phyloP scores from a whole-genome alignment of 2,329 filamentous ascomycete species.

The Periconia digitata region DNA sequence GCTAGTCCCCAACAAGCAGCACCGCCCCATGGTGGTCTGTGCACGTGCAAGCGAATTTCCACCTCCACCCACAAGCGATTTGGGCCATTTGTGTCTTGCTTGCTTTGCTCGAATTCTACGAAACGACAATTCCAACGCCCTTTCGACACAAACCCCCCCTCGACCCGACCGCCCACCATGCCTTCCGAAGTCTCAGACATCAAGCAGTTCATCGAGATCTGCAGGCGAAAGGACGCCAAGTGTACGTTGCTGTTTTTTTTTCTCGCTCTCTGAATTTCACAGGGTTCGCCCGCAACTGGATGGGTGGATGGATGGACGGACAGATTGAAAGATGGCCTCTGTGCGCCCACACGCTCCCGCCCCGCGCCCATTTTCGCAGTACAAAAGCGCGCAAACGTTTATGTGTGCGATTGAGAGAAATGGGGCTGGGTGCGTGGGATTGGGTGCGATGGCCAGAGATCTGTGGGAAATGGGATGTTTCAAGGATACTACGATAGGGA shows the following conservation, averaged over 20 bases:
- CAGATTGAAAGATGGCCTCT: too few relatives aligned
- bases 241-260: slow-evolving; percentile 66
- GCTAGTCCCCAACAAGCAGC: slow-evolving; percentile 10
- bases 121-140: too few relatives aligned
- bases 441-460: too few relatives aligned
- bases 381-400: too few relatives aligned
- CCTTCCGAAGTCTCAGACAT: slow-evolving; percentile 97
- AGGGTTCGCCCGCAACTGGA: too few relatives aligned
- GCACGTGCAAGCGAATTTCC: slow-evolving; percentile 37
- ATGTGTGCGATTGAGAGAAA: too few relatives aligned
- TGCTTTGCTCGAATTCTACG: slow-evolving; percentile 8
- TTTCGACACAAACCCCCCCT: slow-evolving; percentile 7
- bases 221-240: slow-evolving; percentile 98
- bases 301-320: too few relatives aligned
- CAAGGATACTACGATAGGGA: neutral
- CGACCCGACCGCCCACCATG: slow-evolving; percentile 71
- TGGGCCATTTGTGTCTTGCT: slow-evolving; percentile 16
- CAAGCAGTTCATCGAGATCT: slow-evolving; percentile 99
- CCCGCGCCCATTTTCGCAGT: too few relatives aligned
- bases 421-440: too few relatives aligned
- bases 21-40: slow-evolving; percentile 23
- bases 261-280: too few relatives aligned
- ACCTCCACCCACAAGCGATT: slow-evolving; percentile 33
- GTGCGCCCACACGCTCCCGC: neutral
- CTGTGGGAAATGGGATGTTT: too few relatives aligned